Evolutionary conservation across 176 grass and related monocot species (phyloP).

Genomic region (Guadua angustifolia): DNA sequence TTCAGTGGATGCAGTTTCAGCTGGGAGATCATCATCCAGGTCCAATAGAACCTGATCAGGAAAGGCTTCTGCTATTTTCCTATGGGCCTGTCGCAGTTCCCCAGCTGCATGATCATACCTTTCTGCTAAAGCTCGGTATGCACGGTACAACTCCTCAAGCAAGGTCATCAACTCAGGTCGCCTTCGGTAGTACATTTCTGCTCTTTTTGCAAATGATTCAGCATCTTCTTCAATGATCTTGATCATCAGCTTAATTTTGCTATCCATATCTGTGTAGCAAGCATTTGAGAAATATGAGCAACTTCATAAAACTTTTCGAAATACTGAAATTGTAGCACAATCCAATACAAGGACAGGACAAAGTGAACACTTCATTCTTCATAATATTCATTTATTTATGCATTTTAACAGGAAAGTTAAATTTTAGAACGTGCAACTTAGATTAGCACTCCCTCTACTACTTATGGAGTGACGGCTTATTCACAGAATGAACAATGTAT

Average conservation of each 20-base stretch:
- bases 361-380: neutral
- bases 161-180: slow-evolving; percentile 85
- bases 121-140: slow-evolving; percentile 88
- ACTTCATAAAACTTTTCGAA: neutral
- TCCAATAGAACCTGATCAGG: slow-evolving; percentile 71
- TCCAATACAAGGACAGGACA: slow-evolving; percentile 9
- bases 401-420: slow-evolving; percentile 10
- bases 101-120: slow-evolving; percentile 82
- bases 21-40: slow-evolving; percentile 70
- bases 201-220: slow-evolving; percentile 87
- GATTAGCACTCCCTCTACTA: slow-evolving; percentile 20
- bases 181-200: slow-evolving; percentile 96
- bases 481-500: slow-evolving; percentile 9
- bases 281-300: slow-evolving; percentile 33
- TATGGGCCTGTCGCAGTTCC: slow-evolving; percentile 83
- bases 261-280: slow-evolving; percentile 72
- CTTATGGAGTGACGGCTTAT: neutral
- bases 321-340: slow-evolving; percentile 18
- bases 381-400: neutral
- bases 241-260: slow-evolving; percentile 84
- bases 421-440: neutral
- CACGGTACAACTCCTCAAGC: slow-evolving; percentile 87
- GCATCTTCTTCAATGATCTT: slow-evolving; percentile 94
- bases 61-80: slow-evolving; percentile 74
- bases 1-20: slow-evolving; percentile 48